Base-by-base conservation (phyloP, 2,329 filamentous ascomycete genomes). In the Apiospora aurea region DNA sequence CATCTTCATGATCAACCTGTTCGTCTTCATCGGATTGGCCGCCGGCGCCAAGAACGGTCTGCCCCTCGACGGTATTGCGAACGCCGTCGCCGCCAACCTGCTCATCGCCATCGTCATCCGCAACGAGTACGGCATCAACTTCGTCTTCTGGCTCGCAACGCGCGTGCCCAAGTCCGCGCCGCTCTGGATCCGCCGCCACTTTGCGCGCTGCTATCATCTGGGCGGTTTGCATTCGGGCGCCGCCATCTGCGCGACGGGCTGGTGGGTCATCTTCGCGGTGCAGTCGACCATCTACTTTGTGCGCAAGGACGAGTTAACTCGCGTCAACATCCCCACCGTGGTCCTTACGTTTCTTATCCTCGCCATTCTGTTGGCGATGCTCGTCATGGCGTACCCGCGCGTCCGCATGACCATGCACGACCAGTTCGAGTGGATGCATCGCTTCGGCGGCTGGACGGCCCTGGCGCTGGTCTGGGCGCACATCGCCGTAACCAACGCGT, bases 361-460 rank as follows among this genome's bases (percentile, higher is more conserved):
- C 49, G 75, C 79, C 4, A 78, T 89, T 61, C 80, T 90, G 70
- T 67, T 87, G 26, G 75, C 80, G 21, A 88, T 90, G 68, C 81
- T 87, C 67, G 75, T 81, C 66, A 84, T 86, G 67, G 86, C 89
- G 0, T 82, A 88, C 75, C 89, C 89, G 16, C 78, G 74, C 8
- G 81, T 90, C 69, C 87, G 89, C 2, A 77, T 80, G 69, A 83
- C 82, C 69, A 82, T 82, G 67, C 89, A 91, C 79, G 85, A 91
- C 77, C 79, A 82, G 69, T 91, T 90, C 78, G 89, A 91, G 78
- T 77, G 85, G 51, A 83, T 84, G 46, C 89, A 91, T 79, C 87
- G 89, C 69, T 90, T 88, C 76, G 85, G 82, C 13, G 89, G 88
- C 18, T 91, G 89, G 88, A 80, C 82, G 10, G 80, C 85, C 7